These are phyloP conservation scores for Sugiyamaella castrensis DNA, from an alignment of 1,139 yeast species.

Conservation along the genomic window DNA sequence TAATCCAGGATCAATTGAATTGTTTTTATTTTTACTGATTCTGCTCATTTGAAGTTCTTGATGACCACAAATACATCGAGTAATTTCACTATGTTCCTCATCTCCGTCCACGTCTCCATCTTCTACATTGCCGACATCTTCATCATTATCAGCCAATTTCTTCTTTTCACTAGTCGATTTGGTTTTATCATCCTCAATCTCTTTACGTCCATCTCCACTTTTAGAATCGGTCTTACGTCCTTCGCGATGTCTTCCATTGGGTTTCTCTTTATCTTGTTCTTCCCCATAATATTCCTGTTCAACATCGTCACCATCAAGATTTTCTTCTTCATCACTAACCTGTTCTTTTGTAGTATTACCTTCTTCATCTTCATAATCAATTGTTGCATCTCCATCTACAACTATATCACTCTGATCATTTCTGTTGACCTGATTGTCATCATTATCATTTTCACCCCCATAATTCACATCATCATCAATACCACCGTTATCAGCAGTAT, in stretches of 20 bases:
- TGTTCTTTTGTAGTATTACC: conserved; percentile 2
- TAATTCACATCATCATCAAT: background rate
- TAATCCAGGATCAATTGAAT: conserved; percentile 69
- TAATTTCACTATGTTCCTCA: conserved; percentile 62
- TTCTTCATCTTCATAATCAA: conserved; percentile 10
- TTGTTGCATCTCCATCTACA: conserved; percentile 2
- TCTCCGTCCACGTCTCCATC: conserved; percentile 28
- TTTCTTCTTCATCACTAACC: conserved; percentile 1
- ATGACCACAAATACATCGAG: conserved; percentile 77
- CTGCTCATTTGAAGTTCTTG: no score
- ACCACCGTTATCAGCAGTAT: background rate
- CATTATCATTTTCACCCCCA: background rate
- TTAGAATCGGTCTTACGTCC: background rate
- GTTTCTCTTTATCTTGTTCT: conserved; percentile 12
- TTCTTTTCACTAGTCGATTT: background rate
- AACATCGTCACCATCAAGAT: background rate
- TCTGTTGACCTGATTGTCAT: background rate
- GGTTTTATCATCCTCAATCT: background rate
- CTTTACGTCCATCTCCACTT: background rate
- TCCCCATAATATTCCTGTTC: background rate
- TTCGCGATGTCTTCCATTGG: background rate
- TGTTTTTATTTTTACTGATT: conserved; percentile 44
- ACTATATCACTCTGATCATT: no score
- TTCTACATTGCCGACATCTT: conserved; percentile 18
- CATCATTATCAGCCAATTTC: conserved; percentile 7